Evolutionary conservation across 768 basidiomycete genomes (phyloP).

Genomic region (Boletus tylopilopsis): DNA sequence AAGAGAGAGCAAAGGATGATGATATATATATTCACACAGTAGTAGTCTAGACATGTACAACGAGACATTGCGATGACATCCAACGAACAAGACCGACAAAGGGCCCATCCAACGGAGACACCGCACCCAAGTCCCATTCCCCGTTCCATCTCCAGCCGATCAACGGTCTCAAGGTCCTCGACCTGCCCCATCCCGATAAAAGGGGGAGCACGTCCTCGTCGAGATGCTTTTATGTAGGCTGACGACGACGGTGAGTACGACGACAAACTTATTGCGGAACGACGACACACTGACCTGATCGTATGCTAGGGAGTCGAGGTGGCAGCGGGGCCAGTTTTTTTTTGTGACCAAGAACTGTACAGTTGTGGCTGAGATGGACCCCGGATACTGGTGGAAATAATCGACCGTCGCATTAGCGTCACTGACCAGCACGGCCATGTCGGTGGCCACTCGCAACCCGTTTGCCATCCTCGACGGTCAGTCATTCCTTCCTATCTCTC

Average conservation of each 20-base stretch:
- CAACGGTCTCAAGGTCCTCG: constrained; percentile 91
- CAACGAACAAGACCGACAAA: constrained; percentile 64
- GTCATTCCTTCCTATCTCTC: constrained; percentile 28
- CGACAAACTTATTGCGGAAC: no score
- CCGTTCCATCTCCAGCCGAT: constrained; percentile 65
- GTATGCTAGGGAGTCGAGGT: not conserved
- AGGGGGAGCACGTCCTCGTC: constrained; percentile 73
- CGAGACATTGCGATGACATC: constrained; percentile 85
- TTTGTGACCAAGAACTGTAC: constrained; percentile 37
- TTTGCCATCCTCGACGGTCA: constrained; percentile 80
- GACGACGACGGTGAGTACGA: not conserved
- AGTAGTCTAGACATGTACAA: constrained; percentile 53
- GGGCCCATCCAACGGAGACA: constrained; percentile 47
- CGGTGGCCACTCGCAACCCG: constrained; percentile 86
- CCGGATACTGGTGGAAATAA: constrained; percentile 26
- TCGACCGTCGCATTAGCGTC: not conserved
- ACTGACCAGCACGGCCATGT: constrained; percentile 50
- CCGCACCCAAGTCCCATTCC: constrained; percentile 90
- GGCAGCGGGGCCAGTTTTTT: constrained; percentile 12
- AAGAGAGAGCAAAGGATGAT: not conserved
- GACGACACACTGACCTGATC: constrained; percentile 50
- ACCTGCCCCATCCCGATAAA: constrained; percentile 61
- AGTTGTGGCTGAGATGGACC: constrained; percentile 47
- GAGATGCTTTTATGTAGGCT: constrained; percentile 89
- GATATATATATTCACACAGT: constrained; percentile 6